Conservation (phyloP, 176 grass and related monocot species). For the bread wheat (Triticum aestivum) region IWGSC_CS_RefSeq_v2.1 NC_057807.1:168677476-168677975, state of each 20-base stretch:
- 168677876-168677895: background rate
- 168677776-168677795: background rate
- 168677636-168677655: slow-evolving; percentile 92
- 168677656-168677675: slow-evolving; percentile 92
- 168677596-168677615: background rate
- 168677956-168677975: background rate
- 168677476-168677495: background rate
- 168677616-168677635: slow-evolving; percentile 72
- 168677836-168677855: background rate
- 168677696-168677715: background rate
- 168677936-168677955: slow-evolving; percentile 1
- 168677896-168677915: slow-evolving; percentile 2
- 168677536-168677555: background rate
- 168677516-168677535: background rate
- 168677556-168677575: background rate
- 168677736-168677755: background rate
- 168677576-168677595: background rate
- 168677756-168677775: background rate
- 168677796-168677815: background rate
- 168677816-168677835: background rate
- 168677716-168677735: background rate
- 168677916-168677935: background rate
- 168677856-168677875: background rate
- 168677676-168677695: slow-evolving; percentile 76
- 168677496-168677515: background rate